Evolutionary conservation across 2,329 filamentous ascomycete species (phyloP).

Genomic region (Botrytis fabae): DNA sequence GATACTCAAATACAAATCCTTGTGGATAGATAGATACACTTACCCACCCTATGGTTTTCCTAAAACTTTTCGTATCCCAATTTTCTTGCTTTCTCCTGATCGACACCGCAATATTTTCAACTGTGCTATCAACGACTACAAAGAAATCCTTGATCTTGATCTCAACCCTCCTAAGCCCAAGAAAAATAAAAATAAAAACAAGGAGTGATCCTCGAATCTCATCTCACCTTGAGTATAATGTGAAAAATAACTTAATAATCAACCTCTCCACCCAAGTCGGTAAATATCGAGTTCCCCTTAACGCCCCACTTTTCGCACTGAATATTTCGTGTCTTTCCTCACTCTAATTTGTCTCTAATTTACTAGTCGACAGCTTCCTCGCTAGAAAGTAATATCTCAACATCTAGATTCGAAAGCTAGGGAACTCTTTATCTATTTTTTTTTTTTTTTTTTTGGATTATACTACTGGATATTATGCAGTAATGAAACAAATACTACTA

Average conservation of each 20-base stretch:
- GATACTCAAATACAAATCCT: neutral
- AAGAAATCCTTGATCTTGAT: too few relatives aligned
- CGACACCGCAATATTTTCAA: neutral
- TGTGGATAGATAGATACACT: too few relatives aligned
- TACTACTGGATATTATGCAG: neutral
- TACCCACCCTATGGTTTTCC: rapidly evolving
- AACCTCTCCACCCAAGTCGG: neutral
- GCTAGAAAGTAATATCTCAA: too few relatives aligned
- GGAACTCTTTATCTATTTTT: too few relatives aligned
- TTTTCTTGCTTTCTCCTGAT: neutral
- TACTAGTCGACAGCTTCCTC: too few relatives aligned
- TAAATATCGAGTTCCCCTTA: neutral
- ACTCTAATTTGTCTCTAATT: neutral
- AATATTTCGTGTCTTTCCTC: neutral
- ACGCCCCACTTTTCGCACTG: neutral
- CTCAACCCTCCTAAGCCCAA: too few relatives aligned
- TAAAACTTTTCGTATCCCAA: too few relatives aligned
- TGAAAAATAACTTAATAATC: neutral
- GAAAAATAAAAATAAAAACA: too few relatives aligned
- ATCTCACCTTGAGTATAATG: neutral
- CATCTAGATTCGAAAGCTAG: too few relatives aligned
- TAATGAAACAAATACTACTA: neutral
- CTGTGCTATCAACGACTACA: neutral
- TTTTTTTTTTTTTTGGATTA: too few relatives aligned
- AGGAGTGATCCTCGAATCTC: neutral